These are phyloP conservation scores for Penicillium desertorum DNA, from an alignment of 495 filamentous ascomycete species.

Conservation along the genomic window DNA sequence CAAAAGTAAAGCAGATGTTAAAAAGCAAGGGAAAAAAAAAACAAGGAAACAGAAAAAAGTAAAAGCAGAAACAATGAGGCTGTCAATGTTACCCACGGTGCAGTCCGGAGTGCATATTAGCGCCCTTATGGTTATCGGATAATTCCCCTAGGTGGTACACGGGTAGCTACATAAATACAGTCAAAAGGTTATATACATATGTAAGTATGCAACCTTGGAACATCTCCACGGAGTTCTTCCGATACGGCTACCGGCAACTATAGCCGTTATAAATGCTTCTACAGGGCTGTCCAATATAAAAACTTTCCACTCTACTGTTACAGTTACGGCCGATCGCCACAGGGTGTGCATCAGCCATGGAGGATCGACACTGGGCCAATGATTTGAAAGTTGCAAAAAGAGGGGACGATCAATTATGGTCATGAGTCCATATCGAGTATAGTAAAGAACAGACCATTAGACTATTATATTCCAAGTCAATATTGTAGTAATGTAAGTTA, in stretches of 20 bases:
- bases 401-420: background rate
- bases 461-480: background rate
- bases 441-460: background rate
- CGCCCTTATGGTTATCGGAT: conserved; percentile 7
- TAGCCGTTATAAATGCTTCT: conserved; percentile 6
- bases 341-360: conserved; percentile 19
- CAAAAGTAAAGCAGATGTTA: background rate
- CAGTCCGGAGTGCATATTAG: conserved; percentile 5
- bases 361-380: conserved; percentile 10
- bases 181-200: conserved; percentile 1
- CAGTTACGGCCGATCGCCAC: conserved; percentile 12
- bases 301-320: conserved; percentile 1
- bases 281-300: conserved; percentile 1
- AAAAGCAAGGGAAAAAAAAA: background rate
- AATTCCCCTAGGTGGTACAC: conserved; percentile 12
- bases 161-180: conserved; percentile 9
- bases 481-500: background rate
- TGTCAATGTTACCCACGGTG: conserved; percentile 10
- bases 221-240: conserved; percentile 17
- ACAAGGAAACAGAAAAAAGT: background rate
- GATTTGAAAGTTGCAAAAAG: background rate
- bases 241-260: conserved; percentile 15
- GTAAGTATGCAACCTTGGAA: conserved; percentile 12
- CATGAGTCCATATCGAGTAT: conserved; percentile 5
- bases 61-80: conserved; percentile 10